phyloP scores from a whole-genome alignment of 2,329 filamentous ascomycete genomes.

The Pseudocercospora crystallina region DNA sequence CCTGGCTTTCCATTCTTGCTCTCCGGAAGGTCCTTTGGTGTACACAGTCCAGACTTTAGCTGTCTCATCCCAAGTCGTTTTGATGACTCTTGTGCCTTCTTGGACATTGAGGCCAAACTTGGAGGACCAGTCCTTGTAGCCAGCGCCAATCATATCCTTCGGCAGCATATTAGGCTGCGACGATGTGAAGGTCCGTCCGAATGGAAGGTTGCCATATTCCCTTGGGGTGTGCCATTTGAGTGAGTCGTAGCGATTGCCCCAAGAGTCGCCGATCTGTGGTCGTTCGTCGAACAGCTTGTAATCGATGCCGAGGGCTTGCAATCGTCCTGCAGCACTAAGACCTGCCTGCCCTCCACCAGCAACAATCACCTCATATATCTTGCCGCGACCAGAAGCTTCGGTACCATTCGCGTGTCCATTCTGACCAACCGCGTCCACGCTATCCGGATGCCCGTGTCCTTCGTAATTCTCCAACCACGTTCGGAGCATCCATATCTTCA shows the following conservation, averaged over 20 bases:
- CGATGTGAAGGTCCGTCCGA: slow-evolving; percentile 34
- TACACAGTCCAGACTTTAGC: slow-evolving; percentile 39
- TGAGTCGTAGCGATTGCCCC: slow-evolving; percentile 48
- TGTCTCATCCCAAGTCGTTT: slow-evolving; percentile 40
- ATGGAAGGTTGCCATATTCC: slow-evolving; percentile 43
- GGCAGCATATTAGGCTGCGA: slow-evolving; percentile 28
- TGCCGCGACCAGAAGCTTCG: not conserved
- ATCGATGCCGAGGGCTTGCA: slow-evolving; percentile 44
- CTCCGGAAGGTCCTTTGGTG: slow-evolving; percentile 4
- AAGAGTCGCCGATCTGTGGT: slow-evolving; percentile 46
- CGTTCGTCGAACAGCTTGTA: slow-evolving; percentile 49
- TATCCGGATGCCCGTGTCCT: slow-evolving; percentile 33
- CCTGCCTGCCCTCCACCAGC: slow-evolving; percentile 48
- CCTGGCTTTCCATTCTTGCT: slow-evolving; percentile 13
- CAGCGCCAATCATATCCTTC: slow-evolving; percentile 38
- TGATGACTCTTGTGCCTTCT: slow-evolving; percentile 39
- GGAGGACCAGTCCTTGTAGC: slow-evolving; percentile 40
- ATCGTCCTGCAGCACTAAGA: slow-evolving; percentile 43
- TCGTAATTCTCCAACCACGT: slow-evolving; percentile 41
- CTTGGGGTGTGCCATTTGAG: slow-evolving; percentile 43
- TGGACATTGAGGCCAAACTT: slow-evolving; percentile 42
- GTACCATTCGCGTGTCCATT: not conserved
- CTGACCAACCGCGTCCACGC: slow-evolving; percentile 27
- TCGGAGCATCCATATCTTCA: slow-evolving; percentile 42
- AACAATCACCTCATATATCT: slow-evolving; percentile 34